phyloP scores from a whole-genome alignment of 139 green algal genomes.

The Micractinium conductrix region DNA sequence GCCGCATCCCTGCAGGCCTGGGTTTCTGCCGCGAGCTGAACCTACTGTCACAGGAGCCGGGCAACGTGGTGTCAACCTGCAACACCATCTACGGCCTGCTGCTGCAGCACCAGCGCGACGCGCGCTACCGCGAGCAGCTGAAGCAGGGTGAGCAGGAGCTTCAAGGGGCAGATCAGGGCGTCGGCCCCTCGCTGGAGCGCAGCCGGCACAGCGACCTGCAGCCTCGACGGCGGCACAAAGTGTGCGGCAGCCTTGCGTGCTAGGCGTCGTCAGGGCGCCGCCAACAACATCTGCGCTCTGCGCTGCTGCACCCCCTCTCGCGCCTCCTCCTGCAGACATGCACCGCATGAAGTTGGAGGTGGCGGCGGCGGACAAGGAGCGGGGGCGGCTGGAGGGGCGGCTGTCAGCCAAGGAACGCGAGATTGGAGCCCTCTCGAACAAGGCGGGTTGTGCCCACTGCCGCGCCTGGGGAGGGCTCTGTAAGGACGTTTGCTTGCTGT shows the following conservation, averaged over 20 bases:
- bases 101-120: slow-evolving; percentile 52
- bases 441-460: too few species aligned
- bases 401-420: slow-evolving; percentile 59
- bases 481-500: too few species aligned
- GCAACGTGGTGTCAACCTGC: slow-evolving; percentile 42
- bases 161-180: too few species aligned
- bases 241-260: too few species aligned
- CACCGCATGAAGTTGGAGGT: slow-evolving; percentile 39
- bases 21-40: slow-evolving; percentile 47
- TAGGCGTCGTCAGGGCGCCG: too few species aligned
- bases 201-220: too few species aligned
- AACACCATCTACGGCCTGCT: slow-evolving; percentile 55
- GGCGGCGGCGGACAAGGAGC: slow-evolving; percentile 32
- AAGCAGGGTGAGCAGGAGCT: slow-evolving; percentile 22
- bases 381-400: slow-evolving; percentile 24
- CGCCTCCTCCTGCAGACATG: slow-evolving; percentile 30
- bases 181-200: too few species aligned
- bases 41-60: slow-evolving; percentile 41
- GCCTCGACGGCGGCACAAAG: too few species aligned
- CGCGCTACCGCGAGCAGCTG: slow-evolving; percentile 44
- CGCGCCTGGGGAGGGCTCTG: too few species aligned
- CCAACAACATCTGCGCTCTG: too few species aligned
- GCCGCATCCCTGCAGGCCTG: slow-evolving; percentile 34
- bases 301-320: too few species aligned
- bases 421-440: slow-evolving; percentile 48